phyloP scores from a whole-genome alignment of 2,329 filamentous ascomycete genomes.

The Arthroderma sp. region DNA sequence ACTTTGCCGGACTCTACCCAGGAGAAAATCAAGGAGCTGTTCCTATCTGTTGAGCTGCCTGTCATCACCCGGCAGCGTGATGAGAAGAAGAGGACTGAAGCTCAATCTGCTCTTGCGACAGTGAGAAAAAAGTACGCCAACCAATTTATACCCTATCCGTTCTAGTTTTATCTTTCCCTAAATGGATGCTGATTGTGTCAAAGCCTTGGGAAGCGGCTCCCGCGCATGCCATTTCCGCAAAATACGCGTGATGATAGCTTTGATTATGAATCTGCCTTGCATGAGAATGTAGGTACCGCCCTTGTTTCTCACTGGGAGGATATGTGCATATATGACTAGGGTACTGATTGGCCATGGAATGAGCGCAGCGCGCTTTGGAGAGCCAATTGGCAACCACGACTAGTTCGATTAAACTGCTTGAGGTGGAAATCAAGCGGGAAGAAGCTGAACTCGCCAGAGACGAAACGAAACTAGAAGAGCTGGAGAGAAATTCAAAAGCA shows the following conservation, averaged over 20 bases:
- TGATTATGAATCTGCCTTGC: slow-evolving; percentile 30
- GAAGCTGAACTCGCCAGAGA: slow-evolving; percentile 29
- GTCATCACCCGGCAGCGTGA: slow-evolving; percentile 31
- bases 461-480: slow-evolving; percentile 26
- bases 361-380: slow-evolving; percentile 23
- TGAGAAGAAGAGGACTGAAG: slow-evolving; percentile 30
- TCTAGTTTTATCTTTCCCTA: background rate
- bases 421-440: slow-evolving; percentile 30
- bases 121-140: slow-evolving; percentile 28
- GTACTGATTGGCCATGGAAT: background rate
- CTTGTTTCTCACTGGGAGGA: background rate
- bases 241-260: slow-evolving; percentile 29
- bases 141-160: background rate
- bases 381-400: slow-evolving; percentile 26
- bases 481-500: slow-evolving; percentile 31
- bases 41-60: slow-evolving; percentile 28
- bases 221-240: slow-evolving; percentile 34
- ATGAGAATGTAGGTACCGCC: slow-evolving; percentile 26
- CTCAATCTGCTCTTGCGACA: slow-evolving; percentile 27
- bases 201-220: slow-evolving; percentile 28
- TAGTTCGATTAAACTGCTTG: slow-evolving; percentile 28
- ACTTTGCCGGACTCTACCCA: slow-evolving; percentile 30
- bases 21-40: slow-evolving; percentile 30
- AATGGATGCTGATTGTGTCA: background rate
- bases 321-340: too few relatives aligned